Percentiles rank a stretch among this genome's conserved stretches.
These are phyloP conservation scores for Calonectria leucothoes DNA, from an alignment of 2,329 filamentous ascomycete genomes.

Conservation along the genomic window DNA sequence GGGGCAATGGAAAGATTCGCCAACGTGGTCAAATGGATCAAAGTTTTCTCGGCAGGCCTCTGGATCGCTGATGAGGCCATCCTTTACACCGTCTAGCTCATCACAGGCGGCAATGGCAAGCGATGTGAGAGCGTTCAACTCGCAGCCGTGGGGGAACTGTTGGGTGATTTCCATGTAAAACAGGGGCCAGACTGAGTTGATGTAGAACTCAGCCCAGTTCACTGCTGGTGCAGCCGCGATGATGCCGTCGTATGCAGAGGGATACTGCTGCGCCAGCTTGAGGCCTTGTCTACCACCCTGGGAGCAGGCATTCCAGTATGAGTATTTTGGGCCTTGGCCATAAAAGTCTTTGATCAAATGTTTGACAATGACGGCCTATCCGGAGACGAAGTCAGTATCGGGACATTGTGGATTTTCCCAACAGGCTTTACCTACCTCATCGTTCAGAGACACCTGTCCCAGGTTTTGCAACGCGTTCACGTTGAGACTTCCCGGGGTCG, in stretches of 20 bases:
- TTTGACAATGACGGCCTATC: constrained; percentile 19
- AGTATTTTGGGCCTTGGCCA: constrained; percentile 6
- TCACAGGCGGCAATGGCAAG: constrained; percentile 29
- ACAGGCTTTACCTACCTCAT: constrained; percentile 14
- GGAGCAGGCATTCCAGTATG: constrained; percentile 30
- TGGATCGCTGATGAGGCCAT: constrained; percentile 35
- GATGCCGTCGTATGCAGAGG: constrained; percentile 27
- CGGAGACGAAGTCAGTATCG: neutral
- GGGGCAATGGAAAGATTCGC: constrained; percentile 8
- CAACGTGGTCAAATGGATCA: constrained; percentile 25
- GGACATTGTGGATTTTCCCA: neutral
- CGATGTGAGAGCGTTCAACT: constrained; percentile 10
- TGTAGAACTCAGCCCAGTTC: constrained; percentile 12
- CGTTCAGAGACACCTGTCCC: constrained; percentile 15
- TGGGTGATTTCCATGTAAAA: constrained; percentile 10
- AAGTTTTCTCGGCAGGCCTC: constrained; percentile 26
- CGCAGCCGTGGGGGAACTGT: constrained; percentile 13
- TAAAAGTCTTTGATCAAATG: constrained; percentile 16
- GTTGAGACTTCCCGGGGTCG: constrained; percentile 26
- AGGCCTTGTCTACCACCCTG: constrained; percentile 28
- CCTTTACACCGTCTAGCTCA: constrained; percentile 33
- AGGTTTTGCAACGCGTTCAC: constrained; percentile 26
- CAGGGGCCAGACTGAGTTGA: constrained; percentile 10
- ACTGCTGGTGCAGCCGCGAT: constrained; percentile 21
- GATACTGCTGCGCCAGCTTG: constrained; percentile 25